These are phyloP conservation scores for Stemphylium lycopersici DNA, from an alignment of 2,329 filamentous ascomycete genomes.

Conservation along the genomic window DNA sequence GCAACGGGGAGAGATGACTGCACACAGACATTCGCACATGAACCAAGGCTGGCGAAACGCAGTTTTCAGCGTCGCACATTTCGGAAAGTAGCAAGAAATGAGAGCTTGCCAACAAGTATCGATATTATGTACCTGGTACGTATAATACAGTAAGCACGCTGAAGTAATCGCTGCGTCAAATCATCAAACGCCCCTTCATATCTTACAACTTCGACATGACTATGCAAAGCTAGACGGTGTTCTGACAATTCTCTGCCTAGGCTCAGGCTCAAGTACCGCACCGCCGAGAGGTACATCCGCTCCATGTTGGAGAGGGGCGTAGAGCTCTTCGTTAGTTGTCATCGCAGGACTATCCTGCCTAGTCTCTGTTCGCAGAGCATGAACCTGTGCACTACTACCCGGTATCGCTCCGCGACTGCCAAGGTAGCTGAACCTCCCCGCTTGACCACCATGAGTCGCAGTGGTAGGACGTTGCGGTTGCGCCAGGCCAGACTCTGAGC, in stretches of 20 bases:
- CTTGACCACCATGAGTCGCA: conserved; percentile 16
- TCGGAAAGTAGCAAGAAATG: background rate
- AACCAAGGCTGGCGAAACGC: too few relatives aligned
- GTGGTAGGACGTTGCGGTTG: conserved; percentile 14
- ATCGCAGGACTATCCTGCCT: conserved; percentile 20
- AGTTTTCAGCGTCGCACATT: too few relatives aligned
- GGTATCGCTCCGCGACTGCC: conserved; percentile 16
- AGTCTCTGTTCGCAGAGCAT: conserved; percentile 8
- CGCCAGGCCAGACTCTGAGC: conserved; percentile 2
- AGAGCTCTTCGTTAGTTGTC: conserved; percentile 22
- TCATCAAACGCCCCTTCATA: background rate
- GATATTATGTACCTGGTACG: background rate
- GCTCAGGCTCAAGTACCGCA: conserved; percentile 14
- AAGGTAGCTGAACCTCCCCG: conserved; percentile 22
- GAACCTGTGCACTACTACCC: conserved; percentile 4
- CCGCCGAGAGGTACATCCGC: conserved; percentile 22
- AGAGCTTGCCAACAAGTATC: background rate
- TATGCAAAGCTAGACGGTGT: conserved; percentile 20
- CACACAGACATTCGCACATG: too few relatives aligned
- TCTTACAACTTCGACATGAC: background rate
- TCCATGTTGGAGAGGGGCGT: conserved; percentile 19
- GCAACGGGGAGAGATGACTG: too few relatives aligned
- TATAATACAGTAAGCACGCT: background rate
- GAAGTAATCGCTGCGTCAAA: background rate
- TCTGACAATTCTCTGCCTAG: conserved; percentile 12